Conservation (phyloP, 2,329 filamentous ascomycete species). For the Podosphaera xanthii region DNA sequence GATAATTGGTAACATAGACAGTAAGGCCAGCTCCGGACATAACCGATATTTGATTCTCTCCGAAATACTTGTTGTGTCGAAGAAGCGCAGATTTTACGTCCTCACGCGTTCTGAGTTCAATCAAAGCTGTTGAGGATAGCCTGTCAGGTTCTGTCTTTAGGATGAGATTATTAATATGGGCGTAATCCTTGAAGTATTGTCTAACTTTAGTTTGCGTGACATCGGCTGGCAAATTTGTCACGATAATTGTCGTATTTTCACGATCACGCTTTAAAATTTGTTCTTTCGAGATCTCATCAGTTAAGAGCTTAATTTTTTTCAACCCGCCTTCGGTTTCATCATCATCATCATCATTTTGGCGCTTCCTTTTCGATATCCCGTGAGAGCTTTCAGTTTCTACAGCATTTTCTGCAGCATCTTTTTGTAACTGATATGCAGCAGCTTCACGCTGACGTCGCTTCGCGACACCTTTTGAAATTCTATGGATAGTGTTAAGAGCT, state of each 20-base stretch:
- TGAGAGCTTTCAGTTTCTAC: constrained; percentile 11
- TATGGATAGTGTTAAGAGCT: constrained; percentile 51
- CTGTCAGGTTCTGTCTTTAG: constrained; percentile 37
- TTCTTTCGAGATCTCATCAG: constrained; percentile 17
- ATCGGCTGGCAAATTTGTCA: constrained; percentile 50
- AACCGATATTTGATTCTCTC: constrained; percentile 50
- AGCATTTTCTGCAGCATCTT: constrained; percentile 14
- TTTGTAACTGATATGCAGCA: constrained; percentile 25
- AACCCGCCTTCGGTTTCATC: constrained; percentile 26
- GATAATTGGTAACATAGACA: constrained; percentile 79
- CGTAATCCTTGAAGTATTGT: constrained; percentile 83
- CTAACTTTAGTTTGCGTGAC: constrained; percentile 50
- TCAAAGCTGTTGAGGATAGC: constrained; percentile 44
- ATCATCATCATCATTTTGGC: constrained; percentile 31
- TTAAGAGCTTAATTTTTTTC: constrained; percentile 40
- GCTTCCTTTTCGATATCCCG: constrained; percentile 43
- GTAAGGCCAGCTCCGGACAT: constrained; percentile 55
- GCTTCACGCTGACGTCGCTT: constrained; percentile 45
- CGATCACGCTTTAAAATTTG: constrained; percentile 51
- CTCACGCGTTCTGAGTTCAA: constrained; percentile 66
- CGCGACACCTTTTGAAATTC: constrained; percentile 37
- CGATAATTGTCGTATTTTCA: constrained; percentile 69
- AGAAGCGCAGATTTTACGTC: constrained; percentile 65
- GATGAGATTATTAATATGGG: constrained; percentile 57
- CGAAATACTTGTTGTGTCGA: constrained; percentile 59